Base-by-base conservation (phyloP, 805 yeast genomes). In the Nakazawaea populi region DNA sequence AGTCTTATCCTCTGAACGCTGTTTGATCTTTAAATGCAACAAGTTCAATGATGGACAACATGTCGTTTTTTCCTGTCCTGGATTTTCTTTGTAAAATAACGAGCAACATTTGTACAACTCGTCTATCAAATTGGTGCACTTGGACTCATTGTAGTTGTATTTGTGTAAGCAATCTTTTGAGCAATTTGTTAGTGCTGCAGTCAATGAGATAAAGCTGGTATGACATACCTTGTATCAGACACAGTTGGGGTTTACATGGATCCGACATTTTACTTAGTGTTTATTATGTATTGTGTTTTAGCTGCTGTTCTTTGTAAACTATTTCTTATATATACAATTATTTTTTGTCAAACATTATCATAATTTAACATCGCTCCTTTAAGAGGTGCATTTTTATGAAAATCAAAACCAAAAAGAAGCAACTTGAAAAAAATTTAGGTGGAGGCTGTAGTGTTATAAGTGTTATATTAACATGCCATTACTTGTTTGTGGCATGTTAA, bases 11-110 rank as follows among this genome's bases (percentile, higher is more conserved):
- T 70, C 60, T 53, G 69, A 66, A 51, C 94, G 66, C 60, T 88
- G 94, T 54, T 79, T 75, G 47, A 87, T 70, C 65, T 89, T 89
- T 53, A 82, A 63, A 56, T 74, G 70, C 9, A 89, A 73, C 44
- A 86, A 64, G 32, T 74, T 73, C 18, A 89, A 86, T 50, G 75
- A 74, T 1, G 96, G 96, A 67, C 97, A 90, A 60, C 96, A 87
- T 4, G 83, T 80, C 5, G 90, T 79, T 45, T 77, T 70, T 10
- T 83, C 79, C 0, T 76, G 81, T 6, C 66, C 64, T 0, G 92
- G 92, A 28, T 81, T 71, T 5, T 73, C 72, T 41, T 70, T 62
- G 64, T 90, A 90, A 63, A 84, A 87, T 36, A 68, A 60, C 46
- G 76, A 70, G 61, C 97, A 90, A 64, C 97, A 90, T 9, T 71